Base-by-base conservation (phyloP, 2,329 filamentous ascomycete species). In the Pseudohalonectria lignicola region DNA sequence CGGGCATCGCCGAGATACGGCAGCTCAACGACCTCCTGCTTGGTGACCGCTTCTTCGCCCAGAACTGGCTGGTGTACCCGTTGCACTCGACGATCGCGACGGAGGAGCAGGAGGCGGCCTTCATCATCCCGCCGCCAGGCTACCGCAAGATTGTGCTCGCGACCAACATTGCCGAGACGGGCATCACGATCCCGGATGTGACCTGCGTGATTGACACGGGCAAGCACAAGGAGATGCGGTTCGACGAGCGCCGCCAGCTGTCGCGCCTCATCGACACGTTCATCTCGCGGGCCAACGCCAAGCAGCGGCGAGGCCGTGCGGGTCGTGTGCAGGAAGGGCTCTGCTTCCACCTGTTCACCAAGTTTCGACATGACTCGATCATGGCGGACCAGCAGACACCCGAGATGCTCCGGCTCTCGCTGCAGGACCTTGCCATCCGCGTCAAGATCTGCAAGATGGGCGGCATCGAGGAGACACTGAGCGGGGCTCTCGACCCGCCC, bases 401-500 rank as follows among this genome's bases (percentile, higher is more conserved):
- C 0, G 92, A 98, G 57, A 94, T 98, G 78, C 75, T 98, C 30
- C 82, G 92, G 1, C 67, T 98, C 4, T 95, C 92, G 0, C 66
- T 98, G 10, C 92, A 98, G 57, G 92, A 98, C 53, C 68, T 98
- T 10, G 87, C 94, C 5, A 88, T 98, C 55, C 79, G 92, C 8
- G 88, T 96, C 47, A 98, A 98, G 62, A 94, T 95, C 33, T 98
- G 90, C 67, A 94, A 93, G 53, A 74, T 98, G 31, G 92, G 92
- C 10, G 82, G 86, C 30, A 94, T 96, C 39, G 90, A 96, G 54
- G 77, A 90, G 49, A 95, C 88, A 0, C 69, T 98, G 9, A 75
- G 82, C 17, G 79, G 88, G 56, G 92, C 92, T 4, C 68, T 98
- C 13, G 92, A 98, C 53, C 82, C 90, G 1, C 92, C 92, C 0